Percentiles rank a stretch among this genome's conserved stretches.
Evolutionary conservation across 2,329 filamentous ascomycete species (phyloP).

Genomic region (Colletotrichum horii): DNA sequence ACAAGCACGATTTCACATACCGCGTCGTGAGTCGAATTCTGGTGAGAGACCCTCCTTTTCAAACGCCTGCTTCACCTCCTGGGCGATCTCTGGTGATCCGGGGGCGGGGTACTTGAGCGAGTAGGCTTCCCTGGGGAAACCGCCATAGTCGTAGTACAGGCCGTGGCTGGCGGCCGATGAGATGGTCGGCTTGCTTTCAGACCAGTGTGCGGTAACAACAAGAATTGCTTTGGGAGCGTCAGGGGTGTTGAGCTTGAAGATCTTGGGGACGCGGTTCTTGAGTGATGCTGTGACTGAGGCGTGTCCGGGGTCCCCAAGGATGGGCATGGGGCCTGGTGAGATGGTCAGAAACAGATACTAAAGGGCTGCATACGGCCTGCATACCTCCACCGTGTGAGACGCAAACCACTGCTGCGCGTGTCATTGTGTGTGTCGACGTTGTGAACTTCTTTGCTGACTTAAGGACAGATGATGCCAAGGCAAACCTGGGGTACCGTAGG

Average conservation of each 20-base stretch:
- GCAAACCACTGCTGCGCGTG: constrained; percentile 49
- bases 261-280: constrained; percentile 55
- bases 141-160: constrained; percentile 64
- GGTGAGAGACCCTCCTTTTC: constrained; percentile 49
- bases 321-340: constrained; percentile 56
- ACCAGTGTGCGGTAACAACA: constrained; percentile 65
- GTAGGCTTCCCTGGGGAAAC: constrained; percentile 63
- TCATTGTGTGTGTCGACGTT: constrained; percentile 34
- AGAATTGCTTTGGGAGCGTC: constrained; percentile 57
- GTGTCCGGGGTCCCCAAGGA: constrained; percentile 61
- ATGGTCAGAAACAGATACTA: neutral
- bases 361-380: neutral
- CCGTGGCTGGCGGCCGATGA: constrained; percentile 51
- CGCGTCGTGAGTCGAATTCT: constrained; percentile 41
- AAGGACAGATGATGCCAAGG: neutral
- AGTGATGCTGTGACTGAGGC: constrained; percentile 56
- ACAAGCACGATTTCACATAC: neutral
- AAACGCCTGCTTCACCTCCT: constrained; percentile 50
- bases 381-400: constrained; percentile 55
- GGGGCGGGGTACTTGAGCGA: constrained; percentile 60
- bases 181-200: constrained; percentile 52
- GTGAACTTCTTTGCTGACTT: neutral
- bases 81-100: constrained; percentile 58
- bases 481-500: neutral
- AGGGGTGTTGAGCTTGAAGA: constrained; percentile 58